Base-by-base conservation (phyloP, 2,329 filamentous ascomycete species). In the Diaporthe citriasiana region DNA sequence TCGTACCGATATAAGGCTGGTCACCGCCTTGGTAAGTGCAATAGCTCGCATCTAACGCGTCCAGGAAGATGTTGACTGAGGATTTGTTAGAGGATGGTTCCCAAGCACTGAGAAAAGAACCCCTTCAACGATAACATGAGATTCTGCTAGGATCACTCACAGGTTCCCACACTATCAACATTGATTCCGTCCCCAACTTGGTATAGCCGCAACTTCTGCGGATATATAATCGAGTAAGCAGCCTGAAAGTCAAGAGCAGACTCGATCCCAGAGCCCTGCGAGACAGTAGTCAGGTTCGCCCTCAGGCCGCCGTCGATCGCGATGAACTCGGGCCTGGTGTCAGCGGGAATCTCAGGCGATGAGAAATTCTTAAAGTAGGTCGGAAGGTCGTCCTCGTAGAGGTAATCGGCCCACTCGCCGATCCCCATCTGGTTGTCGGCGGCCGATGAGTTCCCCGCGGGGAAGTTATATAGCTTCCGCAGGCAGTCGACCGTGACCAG, bases 11-110 rank as follows among this genome's bases (percentile, higher is more conserved):
- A 40, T 87, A 87, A 0, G 83, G 87, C 77, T 87, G 83, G 68
- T 85, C 85, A 66, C 82, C 88, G 19, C 85, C 86, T 22, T 80
- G 82, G 74, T 83, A 85, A 6, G 82, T 84, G 82, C 88, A 89
- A 79, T 89, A 89, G 45, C 84, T 86, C 1, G 86, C 86, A 77
- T 88, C 86, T 10, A 88, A 81, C 68, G 86, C 86, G 74, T 88
- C 86, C 5, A 87, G 80, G 77, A 88, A 87, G 38, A 84, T 86
- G 40, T 63, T 60, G 56, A 51, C 47, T 78, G 86, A 85, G 53
- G 53, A 70, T 22, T 19, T 73, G 25, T 78, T 56, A 75, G 77
- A 74, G n/a, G 33, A 22, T 45, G 9, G 4, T 6, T 5, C 17
- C 17, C 12, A 12, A 50, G 3, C 42, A 47, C 22, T 50, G 45